Percentiles rank a stretch among this genome's conserved stretches.
Evolutionary conservation across 108 stramenopile genomes (phyloP).

Genomic region (Thalassiosira profunda): DNA sequence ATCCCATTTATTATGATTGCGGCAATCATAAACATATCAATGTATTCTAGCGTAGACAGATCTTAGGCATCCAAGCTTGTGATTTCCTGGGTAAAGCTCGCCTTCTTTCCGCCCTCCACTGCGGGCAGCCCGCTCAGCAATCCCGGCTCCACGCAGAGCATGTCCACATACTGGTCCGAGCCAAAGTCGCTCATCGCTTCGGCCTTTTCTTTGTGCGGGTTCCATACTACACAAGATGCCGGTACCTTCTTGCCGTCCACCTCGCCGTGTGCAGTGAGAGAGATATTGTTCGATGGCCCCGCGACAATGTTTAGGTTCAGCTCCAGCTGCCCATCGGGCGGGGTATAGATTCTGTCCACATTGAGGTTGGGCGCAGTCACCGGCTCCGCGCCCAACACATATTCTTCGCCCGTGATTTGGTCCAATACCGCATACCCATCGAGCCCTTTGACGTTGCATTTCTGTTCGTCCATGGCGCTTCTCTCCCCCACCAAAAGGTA

Average conservation of each 20-base stretch:
- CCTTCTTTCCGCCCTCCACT: constrained; percentile 52
- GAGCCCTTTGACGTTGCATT: constrained; percentile 70
- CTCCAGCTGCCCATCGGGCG: constrained; percentile 50
- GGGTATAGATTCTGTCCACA: constrained; percentile 72
- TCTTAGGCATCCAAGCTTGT: too few species aligned
- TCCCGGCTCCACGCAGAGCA: constrained; percentile 91
- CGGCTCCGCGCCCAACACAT: constrained; percentile 48
- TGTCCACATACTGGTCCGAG: constrained; percentile 75
- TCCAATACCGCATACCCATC: constrained; percentile 61
- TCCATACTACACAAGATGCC: constrained; percentile 50
- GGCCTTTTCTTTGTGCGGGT: constrained; percentile 72
- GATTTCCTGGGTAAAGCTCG: constrained; percentile 63
- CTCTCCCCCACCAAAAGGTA: constrained; percentile 67
- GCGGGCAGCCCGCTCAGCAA: constrained; percentile 47
- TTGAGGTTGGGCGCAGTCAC: constrained; percentile 37
- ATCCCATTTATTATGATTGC: too few species aligned
- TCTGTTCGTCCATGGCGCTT: constrained; percentile 53
- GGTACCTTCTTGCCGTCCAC: constrained; percentile 58
- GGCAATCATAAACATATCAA: too few species aligned
- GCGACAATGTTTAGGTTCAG: constrained; percentile 56
- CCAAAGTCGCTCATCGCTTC: constrained; percentile 79
- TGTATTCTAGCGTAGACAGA: too few species aligned
- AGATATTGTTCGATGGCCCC: constrained; percentile 41
- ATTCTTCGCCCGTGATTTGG: constrained; percentile 58
- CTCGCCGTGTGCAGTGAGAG: constrained; percentile 48